Evolutionary conservation across 768 basidiomycete genomes (phyloP), one percentile per base, ranked within the genome.

Genomic region (Tremella yokohamensis): DNA sequence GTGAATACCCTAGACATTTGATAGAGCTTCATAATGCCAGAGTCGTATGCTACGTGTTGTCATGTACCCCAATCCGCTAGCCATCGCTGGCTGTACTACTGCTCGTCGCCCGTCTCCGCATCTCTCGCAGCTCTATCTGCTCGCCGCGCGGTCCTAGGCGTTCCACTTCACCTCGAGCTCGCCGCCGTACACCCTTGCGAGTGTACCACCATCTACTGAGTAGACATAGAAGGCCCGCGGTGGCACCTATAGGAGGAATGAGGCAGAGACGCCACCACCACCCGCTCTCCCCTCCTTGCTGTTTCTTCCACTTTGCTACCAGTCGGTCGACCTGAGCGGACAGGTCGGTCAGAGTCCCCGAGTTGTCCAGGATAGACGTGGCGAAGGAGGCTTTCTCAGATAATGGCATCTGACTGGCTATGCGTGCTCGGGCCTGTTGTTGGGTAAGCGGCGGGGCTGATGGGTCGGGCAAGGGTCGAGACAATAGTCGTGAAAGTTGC

Each of bases 361-460:
- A 89, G 74, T 98, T 98, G 78, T 97, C 92, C 29, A 98, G 73
- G 49, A 96, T 84, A 52, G 84, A 72, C 70, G 93, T 90, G 2
- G 91, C 93, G 61, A 89, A 92, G n/a, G 79, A 67, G 3, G 91
- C 79, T 73, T 98, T 99, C 37, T 84, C 80, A 0, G 83, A 69
- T 44, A 96, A 87, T 0, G 90, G 82, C 49, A 91, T 77, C 75
- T 98, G 94, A 0, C 93, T 83, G 20, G 82, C 79, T 18, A 97
- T 81, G 6, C 96, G 84, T 0, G 87, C 77, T 29, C 80, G 77
- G 0, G 94, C 96, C 22, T 87, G 88, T 26, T 83, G 80, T 22
- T 79, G 78, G 0, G 85, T 80, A 8, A 85, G 60, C 7, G 72
- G 86, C 9, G 70, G 71, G 52, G 71, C 60, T 8, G 72, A 66